Base-by-base conservation (phyloP, 164 flowering plant genomes). In the Annona squamosa region DNA sequence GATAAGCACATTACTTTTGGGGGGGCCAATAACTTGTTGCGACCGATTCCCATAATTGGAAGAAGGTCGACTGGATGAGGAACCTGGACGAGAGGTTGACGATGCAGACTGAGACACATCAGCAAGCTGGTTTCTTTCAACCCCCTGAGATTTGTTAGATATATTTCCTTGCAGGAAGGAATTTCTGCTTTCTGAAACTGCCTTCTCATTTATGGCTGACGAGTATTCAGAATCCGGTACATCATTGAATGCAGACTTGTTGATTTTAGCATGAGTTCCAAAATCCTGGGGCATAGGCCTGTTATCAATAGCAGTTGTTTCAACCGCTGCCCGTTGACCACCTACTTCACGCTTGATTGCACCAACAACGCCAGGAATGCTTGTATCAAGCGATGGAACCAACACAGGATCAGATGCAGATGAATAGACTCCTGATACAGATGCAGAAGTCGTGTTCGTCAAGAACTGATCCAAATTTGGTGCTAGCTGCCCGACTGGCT, bases 391-490 rank as follows among this genome's bases (percentile, higher is more conserved):
- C 61, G 88, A 87, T 52, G 91, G 89, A 71, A 81, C 81, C 10
- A 85, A 76, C 1, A 89, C 88, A 71, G 89, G 91, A 85, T 87
- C 89, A 52, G 86, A 86, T 79, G 92, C 79, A 13, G 94, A 87
- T 69, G 88, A 84, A 76, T 85, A 83, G 48, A 85, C 84, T 67
- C 86, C 82, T 37, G 87, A 81, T 65, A 86, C 81, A 77, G 88
- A 76, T 70, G 83, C 76, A 45, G 82, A 73, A 16, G 84, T 69
- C 43, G 66, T 48, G 56, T 42, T 7, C 4, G 69, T 13, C 16
- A 61, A 48, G 45, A 26, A 43, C 72, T 61, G 52, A 42, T 47
- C 45, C 45, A 68, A 13, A 74, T 44, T 66, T 16, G 69, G 69
- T 4, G 61, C 10, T 37, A 42, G 18, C 13, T 69, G 77, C 63